Evolutionary conservation across 2,329 filamentous ascomycete species (phyloP).

Genomic region (Ascochyta clinopodiicola): DNA sequence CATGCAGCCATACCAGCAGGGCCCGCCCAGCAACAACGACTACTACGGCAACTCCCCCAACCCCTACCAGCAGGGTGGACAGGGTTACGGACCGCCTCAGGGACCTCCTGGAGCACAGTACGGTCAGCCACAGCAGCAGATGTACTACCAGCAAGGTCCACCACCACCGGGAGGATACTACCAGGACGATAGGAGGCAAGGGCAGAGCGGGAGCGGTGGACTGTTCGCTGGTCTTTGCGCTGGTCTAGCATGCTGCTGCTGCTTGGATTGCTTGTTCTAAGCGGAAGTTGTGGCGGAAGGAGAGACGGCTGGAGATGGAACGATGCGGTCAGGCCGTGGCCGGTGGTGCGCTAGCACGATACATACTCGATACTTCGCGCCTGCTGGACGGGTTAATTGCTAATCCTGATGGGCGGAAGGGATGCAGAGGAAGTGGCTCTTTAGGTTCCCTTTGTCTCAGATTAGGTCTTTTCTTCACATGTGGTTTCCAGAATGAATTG

Average conservation of each 20-base stretch:
- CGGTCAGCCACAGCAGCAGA: slow-evolving; percentile 43
- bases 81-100: slow-evolving; percentile 28
- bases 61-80: slow-evolving; percentile 27
- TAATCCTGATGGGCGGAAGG: slow-evolving; percentile 12
- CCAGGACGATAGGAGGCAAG: slow-evolving; percentile 39
- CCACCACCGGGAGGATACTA: slow-evolving; percentile 50
- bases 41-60: slow-evolving; percentile 29
- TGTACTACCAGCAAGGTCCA: slow-evolving; percentile 44
- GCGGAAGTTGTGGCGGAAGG: not conserved
- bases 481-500: not conserved
- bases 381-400: slow-evolving; percentile 20
- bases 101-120: slow-evolving; percentile 34
- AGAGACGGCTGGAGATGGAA: not conserved
- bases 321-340: not conserved
- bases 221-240: slow-evolving; percentile 54
- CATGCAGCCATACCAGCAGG: slow-evolving; percentile 22
- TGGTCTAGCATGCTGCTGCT: slow-evolving; percentile 59
- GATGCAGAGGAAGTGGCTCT: slow-evolving; percentile 1
- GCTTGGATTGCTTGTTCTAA: slow-evolving; percentile 60
- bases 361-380: slow-evolving; percentile 13
- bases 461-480: slow-evolving; percentile 1
- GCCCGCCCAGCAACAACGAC: slow-evolving; percentile 19
- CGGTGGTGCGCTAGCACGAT: not conserved
- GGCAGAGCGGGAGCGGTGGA: slow-evolving; percentile 45
- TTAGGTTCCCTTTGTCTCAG: slow-evolving; percentile 1